Evolutionary conservation across 495 filamentous ascomycete species (phyloP).

Genomic region (Hyphodiscus hymeniophilus): DNA sequence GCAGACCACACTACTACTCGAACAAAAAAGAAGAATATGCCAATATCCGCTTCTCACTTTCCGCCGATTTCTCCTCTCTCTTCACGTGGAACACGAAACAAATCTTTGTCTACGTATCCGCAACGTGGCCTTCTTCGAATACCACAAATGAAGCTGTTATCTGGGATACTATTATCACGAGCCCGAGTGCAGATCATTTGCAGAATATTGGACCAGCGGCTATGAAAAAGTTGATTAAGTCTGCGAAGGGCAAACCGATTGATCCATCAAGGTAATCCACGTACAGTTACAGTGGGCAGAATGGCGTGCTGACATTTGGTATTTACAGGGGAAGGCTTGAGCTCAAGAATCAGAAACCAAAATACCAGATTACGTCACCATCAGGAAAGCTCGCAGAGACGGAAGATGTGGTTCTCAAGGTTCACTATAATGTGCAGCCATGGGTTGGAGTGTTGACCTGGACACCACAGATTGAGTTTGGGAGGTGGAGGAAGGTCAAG

Average conservation of each 20-base stretch:
- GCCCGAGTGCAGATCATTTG: constrained; percentile 50
- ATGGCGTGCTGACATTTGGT: constrained; percentile 7
- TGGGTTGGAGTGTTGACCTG: constrained; percentile 88
- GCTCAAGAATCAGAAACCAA: constrained; percentile 72
- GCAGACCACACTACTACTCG: constrained; percentile 89
- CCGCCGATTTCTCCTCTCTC: constrained; percentile 75
- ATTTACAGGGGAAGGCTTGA: constrained; percentile 51
- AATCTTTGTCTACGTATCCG: constrained; percentile 89
- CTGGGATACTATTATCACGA: constrained; percentile 89
- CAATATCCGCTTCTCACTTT: constrained; percentile 84
- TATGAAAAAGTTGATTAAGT: constrained; percentile 43
- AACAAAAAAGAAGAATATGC: constrained; percentile 90
- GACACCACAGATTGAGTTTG: constrained; percentile 51
- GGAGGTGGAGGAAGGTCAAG: constrained; percentile 53
- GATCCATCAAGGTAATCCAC: constrained; percentile 38
- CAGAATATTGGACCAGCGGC: constrained; percentile 40
- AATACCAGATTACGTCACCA: constrained; percentile 91
- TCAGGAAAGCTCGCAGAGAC: constrained; percentile 61
- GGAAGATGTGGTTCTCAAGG: constrained; percentile 63
- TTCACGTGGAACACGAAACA: constrained; percentile 99
- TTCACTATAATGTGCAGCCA: constrained; percentile 95
- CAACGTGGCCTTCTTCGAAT: constrained; percentile 62
- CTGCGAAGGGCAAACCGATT: constrained; percentile 40
- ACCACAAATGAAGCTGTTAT: constrained; percentile 61
- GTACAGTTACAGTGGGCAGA: background rate